Base-by-base conservation (phyloP, 768 basidiomycete species). In the Boletus eberwhitei region DNA sequence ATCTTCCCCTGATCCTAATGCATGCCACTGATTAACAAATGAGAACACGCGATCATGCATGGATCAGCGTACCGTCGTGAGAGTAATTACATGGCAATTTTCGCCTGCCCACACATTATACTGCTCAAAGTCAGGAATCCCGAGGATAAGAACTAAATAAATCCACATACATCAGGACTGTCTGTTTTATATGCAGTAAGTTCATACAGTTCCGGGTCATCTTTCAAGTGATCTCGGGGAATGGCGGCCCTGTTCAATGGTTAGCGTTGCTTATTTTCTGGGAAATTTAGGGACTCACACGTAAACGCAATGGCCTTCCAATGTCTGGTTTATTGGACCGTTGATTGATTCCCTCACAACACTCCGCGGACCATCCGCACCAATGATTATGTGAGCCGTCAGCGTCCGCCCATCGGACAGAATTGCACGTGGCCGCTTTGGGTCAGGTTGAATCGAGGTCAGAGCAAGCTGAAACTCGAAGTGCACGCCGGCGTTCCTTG, bases 291-390 rank as follows among this genome's bases (percentile, higher is more conserved):
- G 34, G 36, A 61, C 77, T 55, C 37, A 79, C 81, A 77, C 74
- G 62, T 81, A 85, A 64, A 78, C 69, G 35, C 74, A 74, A 59
- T 74, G 50, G 16, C 66, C 58, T 58, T 69, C 65, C 37, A 68
- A 58, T 5, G 51, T 57, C 26, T 69, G 63, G 14, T 69, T 55
- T 38, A 63, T 61, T 19, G 74, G 74, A 9, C 69, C 67, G 4
- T 65, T 67, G 32, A 77, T 61, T 3, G 77, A 62, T 21, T 72
- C 58, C 19, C 68, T 67, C 31, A 77, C 71, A 13, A 77, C 38
- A 38, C 83, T 84, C 32, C 71, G 67, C 48, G 76, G 75, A 13
- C 86, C 86, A 64, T 87, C 86, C 3, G 86, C 85, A 26, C 81
- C 85, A 17, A 87, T 75, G 46, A 87, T 69, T 34, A 86, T 68